Evolutionary conservation across 139 green algal species (phyloP), one percentile per base, ranked within the genome.

Genomic region (Gonium pectorale): DNA sequence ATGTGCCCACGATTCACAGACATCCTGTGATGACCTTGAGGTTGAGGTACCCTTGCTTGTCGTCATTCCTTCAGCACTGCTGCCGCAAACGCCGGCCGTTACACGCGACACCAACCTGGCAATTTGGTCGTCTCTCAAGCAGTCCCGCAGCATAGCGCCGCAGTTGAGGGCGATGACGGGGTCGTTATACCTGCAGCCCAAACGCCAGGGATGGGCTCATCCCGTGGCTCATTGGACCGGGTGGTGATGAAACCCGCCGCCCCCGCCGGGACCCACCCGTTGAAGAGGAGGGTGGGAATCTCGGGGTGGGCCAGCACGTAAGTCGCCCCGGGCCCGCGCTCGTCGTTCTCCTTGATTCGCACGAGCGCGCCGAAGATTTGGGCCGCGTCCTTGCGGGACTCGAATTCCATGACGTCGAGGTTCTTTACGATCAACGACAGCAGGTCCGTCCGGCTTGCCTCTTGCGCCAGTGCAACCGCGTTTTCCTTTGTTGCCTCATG

Each of bases 131-230:
- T 97, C 90, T 19, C 94, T 89, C 40, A 96, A 92, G 83, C 94
- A 97, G 73, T 98, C 95, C n/a, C 95, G 89, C 71, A 97, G 92
- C 92, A 98, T 97, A 70, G 81, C 86, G 31, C 95, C 95, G 75
- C 92, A 97, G 67, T 94, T 95, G 33, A 98, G 89, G 26, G 94
- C 95, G n/a, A 98, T 92, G 31, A 86, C 88, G 5, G 92, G 83
- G 59, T 96, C 91, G 24, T 94, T 89, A 73, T 97, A 97, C 52
- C 93, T 95, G 90, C 60, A 31, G 44, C n/a, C n/a, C n/a, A n/a
- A n/a, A n/a, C n/a, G n/a, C n/a, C n/a, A n/a, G n/a, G n/a, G n/a
- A n/a, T n/a, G n/a, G n/a, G n/a, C n/a, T 41, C 26, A 72, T 0
- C 60, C n/a, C n/a, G n/a, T n/a, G n/a, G n/a, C n/a, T n/a, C n/a